Evolutionary conservation across 2,329 filamentous ascomycete genomes (phyloP).

Genomic region (Penicillium paneum): DNA sequence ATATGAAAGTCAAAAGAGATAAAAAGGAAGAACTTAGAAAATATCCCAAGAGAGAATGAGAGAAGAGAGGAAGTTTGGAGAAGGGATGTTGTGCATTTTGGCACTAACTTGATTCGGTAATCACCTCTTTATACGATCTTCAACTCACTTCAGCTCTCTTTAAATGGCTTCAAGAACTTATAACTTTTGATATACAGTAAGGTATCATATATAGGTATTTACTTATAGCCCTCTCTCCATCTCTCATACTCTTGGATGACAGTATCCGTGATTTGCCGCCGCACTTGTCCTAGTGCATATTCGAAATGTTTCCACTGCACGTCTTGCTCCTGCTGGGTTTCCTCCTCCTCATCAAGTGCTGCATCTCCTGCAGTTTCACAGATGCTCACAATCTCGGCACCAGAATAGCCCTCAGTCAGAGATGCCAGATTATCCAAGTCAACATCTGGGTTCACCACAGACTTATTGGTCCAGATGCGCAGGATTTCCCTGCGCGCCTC

Average conservation of each 20-base stretch:
- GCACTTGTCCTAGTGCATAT: slow-evolving; percentile 45
- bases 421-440: slow-evolving; percentile 62
- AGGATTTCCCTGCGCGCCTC: slow-evolving; percentile 75
- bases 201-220: neutral
- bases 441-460: slow-evolving; percentile 61
- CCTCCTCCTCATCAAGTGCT: slow-evolving; percentile 52
- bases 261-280: slow-evolving; percentile 57
- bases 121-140: slow-evolving; percentile 10
- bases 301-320: slow-evolving; percentile 46
- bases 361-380: slow-evolving; percentile 52
- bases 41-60: neutral
- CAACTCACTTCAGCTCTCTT: neutral
- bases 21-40: neutral
- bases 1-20: neutral
- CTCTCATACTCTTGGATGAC: slow-evolving; percentile 59
- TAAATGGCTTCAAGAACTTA: neutral
- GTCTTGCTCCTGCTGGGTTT: slow-evolving; percentile 36
- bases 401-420: slow-evolving; percentile 73
- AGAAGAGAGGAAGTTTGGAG: neutral
- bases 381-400: slow-evolving; percentile 72
- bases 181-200: neutral
- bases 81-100: neutral
- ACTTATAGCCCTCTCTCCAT: slow-evolving; percentile 43
- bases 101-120: slow-evolving; percentile 18
- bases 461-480: slow-evolving; percentile 60